phyloP scores from a whole-genome alignment of 345 rosid species.

The Eucalyptus pauciflora region DNA sequence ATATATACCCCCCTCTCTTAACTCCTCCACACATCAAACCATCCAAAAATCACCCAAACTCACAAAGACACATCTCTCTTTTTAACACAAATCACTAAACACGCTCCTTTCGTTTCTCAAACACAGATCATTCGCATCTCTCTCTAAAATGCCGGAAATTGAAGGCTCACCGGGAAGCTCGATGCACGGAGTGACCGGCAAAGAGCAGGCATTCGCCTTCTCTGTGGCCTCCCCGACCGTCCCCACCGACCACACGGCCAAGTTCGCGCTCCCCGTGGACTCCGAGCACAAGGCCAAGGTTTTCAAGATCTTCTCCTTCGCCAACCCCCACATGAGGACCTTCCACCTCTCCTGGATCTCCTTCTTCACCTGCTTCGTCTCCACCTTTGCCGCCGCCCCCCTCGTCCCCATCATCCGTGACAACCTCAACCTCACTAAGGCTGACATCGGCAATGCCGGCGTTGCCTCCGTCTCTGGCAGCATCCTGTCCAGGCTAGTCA shows the following conservation, averaged over 20 bases:
- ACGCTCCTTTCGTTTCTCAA: not conserved
- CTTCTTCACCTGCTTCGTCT: conserved; percentile 77
- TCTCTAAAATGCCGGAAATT: conserved; percentile 15
- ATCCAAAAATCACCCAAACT: not conserved
- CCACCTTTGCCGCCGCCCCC: conserved; percentile 92
- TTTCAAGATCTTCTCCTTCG: conserved; percentile 57
- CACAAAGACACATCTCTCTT: not conserved
- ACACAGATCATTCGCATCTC: not conserved
- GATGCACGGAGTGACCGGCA: conserved; percentile 72
- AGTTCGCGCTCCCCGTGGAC: conserved; percentile 61
- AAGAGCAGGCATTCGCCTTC: conserved; percentile 55
- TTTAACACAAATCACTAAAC: not conserved
- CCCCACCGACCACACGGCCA: conserved; percentile 53
- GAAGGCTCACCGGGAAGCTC: conserved; percentile 73
- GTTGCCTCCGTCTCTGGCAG: conserved; percentile 90
- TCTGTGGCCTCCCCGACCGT: conserved; percentile 45
- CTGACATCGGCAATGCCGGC: conserved; percentile 73
- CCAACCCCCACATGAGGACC: conserved; percentile 84
- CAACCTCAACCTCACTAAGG: conserved; percentile 57
- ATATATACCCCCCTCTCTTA: not conserved
- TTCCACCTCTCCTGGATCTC: conserved; percentile 93
- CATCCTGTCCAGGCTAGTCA: conserved; percentile 84
- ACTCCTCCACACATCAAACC: not conserved
- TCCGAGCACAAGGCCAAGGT: conserved; percentile 85
- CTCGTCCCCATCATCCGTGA: conserved; percentile 83